Evolutionary conservation across 352 stramenopile genomes (phyloP).

Genomic region (Albugo candida): DNA sequence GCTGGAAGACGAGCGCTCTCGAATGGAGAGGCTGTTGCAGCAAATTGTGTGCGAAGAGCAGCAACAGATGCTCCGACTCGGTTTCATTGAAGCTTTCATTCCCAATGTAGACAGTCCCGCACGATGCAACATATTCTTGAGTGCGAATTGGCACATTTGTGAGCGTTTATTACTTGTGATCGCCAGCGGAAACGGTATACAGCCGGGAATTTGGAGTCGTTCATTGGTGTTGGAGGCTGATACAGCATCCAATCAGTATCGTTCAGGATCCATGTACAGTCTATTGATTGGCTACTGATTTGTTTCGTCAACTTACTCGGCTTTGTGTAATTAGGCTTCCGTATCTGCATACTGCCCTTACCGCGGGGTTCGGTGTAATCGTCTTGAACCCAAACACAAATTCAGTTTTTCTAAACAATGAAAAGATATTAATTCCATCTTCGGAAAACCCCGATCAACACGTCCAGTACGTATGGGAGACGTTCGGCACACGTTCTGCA

Average conservation of each 20-base stretch:
- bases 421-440: slow-evolving; percentile 58
- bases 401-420: slow-evolving; percentile 35
- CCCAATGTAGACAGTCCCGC: slow-evolving; percentile 38
- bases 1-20: slow-evolving; percentile 19
- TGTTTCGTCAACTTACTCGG: not conserved
- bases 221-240: slow-evolving; percentile 55
- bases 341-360: slow-evolving; percentile 58
- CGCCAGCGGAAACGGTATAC: slow-evolving; percentile 66
- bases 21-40: slow-evolving; percentile 63
- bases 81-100: slow-evolving; percentile 69
- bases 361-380: slow-evolving; percentile 63
- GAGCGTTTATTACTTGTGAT: slow-evolving; percentile 52
- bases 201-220: slow-evolving; percentile 71
- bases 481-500: slow-evolving; percentile 38
- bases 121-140: slow-evolving; percentile 66
- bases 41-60: slow-evolving; percentile 75
- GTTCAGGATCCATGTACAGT: slow-evolving; percentile 51
- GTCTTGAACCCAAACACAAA: slow-evolving; percentile 70
- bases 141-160: slow-evolving; percentile 68
- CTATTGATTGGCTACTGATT: not conserved
- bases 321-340: slow-evolving; percentile 16
- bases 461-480: slow-evolving; percentile 69
- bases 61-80: slow-evolving; percentile 66
- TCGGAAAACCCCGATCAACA: slow-evolving; percentile 61
- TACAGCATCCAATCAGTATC: slow-evolving; percentile 55